Evolutionary conservation across 1,139 yeast species (phyloP), one percentile per base, ranked within the genome.

Genomic region (Kazachstania sp.): DNA sequence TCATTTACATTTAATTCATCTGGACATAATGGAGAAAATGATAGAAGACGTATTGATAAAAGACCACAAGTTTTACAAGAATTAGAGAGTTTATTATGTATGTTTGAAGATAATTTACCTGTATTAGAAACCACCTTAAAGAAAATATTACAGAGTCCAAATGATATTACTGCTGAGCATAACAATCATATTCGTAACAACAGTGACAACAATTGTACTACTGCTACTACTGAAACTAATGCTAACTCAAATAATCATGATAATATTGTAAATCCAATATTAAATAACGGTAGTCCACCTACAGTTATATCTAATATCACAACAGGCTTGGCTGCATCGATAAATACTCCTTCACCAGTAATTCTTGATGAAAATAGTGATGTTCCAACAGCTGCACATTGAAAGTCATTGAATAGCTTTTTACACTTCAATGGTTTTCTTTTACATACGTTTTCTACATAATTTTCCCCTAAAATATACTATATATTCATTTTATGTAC

Each of bases 71-170:
- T 61, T n/a, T 48, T 62, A 30, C 49, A 57, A 11, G 65, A 62
- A 49, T 51, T 63, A 32, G 58, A 60, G 41, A 45, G 45, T 12
- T 49, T 63, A 34, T 53, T 63, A 15, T 52, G 54, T 45, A 52
- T 60, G 57, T 59, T 58, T 38, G 66, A 63, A 39, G 63, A 61
- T 12, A 59, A 61, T 4, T 46, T 63, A 13, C 62, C 66, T 3
- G 59, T 56, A 1, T 46, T 63, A 36, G 66, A 63, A 41, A 51
- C 50, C 35, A 57, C 65, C 1, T 47, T 63, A 26, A 58, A 58
- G 49, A 52, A 52, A 37, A 61, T 58, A 45, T 42, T 58, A 15
- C 43, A 18, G 15, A 19, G 23, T 26, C 18, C 39, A 7, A 37
- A 23, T 26, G 19, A 26, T n/a, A 11, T 15, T 23, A 34, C 18